phyloP scores from a whole-genome alignment of 2,329 filamentous ascomycete species.

The Aspergillus brasiliensis region DNA sequence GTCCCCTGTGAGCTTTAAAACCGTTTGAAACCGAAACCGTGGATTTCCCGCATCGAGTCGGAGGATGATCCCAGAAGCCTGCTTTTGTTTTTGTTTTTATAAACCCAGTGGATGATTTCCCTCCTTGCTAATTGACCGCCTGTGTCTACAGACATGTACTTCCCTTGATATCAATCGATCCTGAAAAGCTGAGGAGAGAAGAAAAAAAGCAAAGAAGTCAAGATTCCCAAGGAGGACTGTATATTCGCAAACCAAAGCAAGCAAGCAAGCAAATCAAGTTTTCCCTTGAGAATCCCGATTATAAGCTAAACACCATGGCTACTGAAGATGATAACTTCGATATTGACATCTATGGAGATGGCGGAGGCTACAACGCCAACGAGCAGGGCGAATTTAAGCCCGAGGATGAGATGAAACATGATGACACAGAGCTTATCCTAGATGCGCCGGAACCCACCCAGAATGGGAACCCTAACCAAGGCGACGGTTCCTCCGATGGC shows the following conservation, averaged over 20 bases:
- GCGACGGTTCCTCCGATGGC: conserved; percentile 20
- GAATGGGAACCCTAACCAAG: conserved; percentile 23
- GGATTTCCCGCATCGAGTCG: not conserved
- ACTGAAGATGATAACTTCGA: conserved; percentile 70
- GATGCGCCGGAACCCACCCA: conserved; percentile 39
- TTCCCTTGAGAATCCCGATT: conserved; percentile 30
- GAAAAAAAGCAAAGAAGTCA: not conserved
- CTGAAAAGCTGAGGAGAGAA: conserved; percentile 26
- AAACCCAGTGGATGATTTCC: conserved; percentile 18
- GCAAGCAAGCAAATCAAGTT: conserved; percentile 32
- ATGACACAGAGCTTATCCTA: conserved; percentile 44
- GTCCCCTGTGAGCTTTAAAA: conserved; percentile 8
- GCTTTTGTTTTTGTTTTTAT: conserved; percentile 5
- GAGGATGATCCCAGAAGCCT: too few species aligned
- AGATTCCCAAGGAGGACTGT: conserved; percentile 35
- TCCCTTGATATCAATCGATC: conserved; percentile 37
- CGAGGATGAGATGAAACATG: conserved; percentile 36
- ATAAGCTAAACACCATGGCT: conserved; percentile 45
- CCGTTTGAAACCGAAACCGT: not conserved
- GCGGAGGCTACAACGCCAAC: conserved; percentile 49
- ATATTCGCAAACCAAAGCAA: conserved; percentile 39
- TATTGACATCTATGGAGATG: conserved; percentile 70
- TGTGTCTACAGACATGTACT: conserved; percentile 48
- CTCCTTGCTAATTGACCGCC: conserved; percentile 43
- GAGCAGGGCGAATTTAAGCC: conserved; percentile 48